A percentile compares a stretch with the other conserved stretches of the same genome.
Conservation (phyloP, 306 rosid species). For the Lagenaria siceraria region DNA sequence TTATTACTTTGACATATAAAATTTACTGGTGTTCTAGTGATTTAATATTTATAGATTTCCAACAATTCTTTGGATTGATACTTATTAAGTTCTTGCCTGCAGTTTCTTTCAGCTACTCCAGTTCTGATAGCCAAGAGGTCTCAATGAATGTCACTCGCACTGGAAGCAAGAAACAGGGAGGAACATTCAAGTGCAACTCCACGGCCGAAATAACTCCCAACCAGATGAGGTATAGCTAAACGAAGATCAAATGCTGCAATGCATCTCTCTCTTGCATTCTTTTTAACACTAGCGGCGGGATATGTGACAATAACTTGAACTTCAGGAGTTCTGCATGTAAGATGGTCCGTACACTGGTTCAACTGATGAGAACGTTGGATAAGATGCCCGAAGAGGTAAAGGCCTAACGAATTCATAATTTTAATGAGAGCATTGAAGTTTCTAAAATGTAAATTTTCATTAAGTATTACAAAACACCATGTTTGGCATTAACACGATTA, state of each 20-base stretch:
- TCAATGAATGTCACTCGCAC: conserved; percentile 73
- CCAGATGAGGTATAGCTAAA: conserved; percentile 62
- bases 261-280: neutral
- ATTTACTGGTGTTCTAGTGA: neutral
- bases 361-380: conserved; percentile 94
- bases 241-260: neutral
- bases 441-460: neutral
- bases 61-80: neutral
- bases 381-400: conserved; percentile 92
- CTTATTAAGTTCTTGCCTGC: conserved; percentile 10
- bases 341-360: conserved; percentile 93
- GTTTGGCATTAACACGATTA: neutral
- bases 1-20: neutral
- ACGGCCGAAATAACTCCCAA: conserved; percentile 76
- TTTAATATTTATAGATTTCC: neutral
- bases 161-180: conserved; percentile 67
- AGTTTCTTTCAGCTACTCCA: conserved; percentile 85
- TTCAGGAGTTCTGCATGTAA: conserved; percentile 95
- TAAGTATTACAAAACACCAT: neutral
- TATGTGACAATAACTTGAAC: conserved; percentile 6
- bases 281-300: neutral
- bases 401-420: conserved; percentile 3
- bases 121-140: conserved; percentile 68
- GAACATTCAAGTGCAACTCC: conserved; percentile 66
- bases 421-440: conserved; percentile 5